Evolutionary conservation across 2,329 filamentous ascomycete genomes (phyloP).

Genomic region (Epichloe aotearoae): DNA sequence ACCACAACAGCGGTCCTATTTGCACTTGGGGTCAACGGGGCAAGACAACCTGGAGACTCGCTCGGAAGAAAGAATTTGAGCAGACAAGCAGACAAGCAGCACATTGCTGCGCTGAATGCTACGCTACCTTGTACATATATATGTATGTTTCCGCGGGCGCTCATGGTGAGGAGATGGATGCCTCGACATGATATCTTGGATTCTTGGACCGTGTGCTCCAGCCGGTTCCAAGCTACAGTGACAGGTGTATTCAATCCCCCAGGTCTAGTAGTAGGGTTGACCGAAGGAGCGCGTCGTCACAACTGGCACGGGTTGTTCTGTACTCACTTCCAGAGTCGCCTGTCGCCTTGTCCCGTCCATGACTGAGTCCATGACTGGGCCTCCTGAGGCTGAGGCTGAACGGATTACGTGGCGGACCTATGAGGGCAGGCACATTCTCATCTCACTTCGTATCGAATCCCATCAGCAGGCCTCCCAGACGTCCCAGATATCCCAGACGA

Average conservation of each 20-base stretch:
- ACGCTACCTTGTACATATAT: too few relatives aligned
- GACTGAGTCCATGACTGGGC: neutral
- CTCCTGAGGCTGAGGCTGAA: conserved; percentile 3
- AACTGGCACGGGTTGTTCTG: neutral
- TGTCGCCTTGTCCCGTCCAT: neutral
- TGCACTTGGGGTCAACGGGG: too few relatives aligned
- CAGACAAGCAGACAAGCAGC: too few relatives aligned
- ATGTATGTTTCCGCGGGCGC: too few relatives aligned
- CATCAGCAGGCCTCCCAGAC: conserved; percentile 7
- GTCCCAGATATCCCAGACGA: neutral
- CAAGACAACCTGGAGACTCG: too few relatives aligned
- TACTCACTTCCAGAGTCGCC: neutral
- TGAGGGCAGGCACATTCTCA: neutral
- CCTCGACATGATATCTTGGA: too few relatives aligned
- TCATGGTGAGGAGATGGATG: too few relatives aligned
- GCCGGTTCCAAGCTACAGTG: too few relatives aligned
- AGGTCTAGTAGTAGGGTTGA: neutral
- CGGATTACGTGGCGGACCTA: neutral
- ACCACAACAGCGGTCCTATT: neutral
- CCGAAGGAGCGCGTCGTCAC: neutral
- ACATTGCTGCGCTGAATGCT: too few relatives aligned
- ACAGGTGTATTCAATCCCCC: too few relatives aligned
- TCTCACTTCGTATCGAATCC: neutral
- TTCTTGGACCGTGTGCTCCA: too few relatives aligned
- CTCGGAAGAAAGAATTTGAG: too few relatives aligned